phyloP scores from a whole-genome alignment of 2,329 filamentous ascomycete species.

The Colletotrichum tropicale region DNA sequence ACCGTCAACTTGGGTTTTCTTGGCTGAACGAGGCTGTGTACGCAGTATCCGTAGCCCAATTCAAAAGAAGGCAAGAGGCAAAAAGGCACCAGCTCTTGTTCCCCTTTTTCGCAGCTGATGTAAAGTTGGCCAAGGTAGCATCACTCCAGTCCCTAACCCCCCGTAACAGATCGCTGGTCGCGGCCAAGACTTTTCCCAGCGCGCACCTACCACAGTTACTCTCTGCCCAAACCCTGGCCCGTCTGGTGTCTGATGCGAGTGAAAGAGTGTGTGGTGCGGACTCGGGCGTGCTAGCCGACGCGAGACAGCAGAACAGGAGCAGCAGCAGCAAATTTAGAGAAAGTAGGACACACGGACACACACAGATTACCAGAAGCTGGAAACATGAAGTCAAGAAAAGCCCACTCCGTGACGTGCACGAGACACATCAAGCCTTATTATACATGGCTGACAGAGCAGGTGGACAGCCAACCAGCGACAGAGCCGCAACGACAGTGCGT shows the following conservation, averaged over 20 bases:
- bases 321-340: background rate
- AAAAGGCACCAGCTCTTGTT: background rate
- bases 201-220: background rate
- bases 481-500: background rate
- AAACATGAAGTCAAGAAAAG: background rate
- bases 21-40: background rate
- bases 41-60: background rate
- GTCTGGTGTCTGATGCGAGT: background rate
- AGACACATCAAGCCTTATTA: conserved; percentile 9
- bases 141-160: background rate
- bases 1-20: background rate
- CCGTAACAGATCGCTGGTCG: background rate
- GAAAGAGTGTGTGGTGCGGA: background rate
- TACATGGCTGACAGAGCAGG: conserved; percentile 11
- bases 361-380: background rate
- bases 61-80: background rate
- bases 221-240: background rate
- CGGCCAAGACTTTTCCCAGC: background rate
- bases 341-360: background rate
- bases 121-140: background rate
- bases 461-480: background rate
- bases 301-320: background rate
- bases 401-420: conserved; percentile 14
- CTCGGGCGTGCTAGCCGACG: background rate
- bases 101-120: background rate